phyloP scores from a whole-genome alignment of 2,329 filamentous ascomycete species.

The Seiridium cupressi region DNA sequence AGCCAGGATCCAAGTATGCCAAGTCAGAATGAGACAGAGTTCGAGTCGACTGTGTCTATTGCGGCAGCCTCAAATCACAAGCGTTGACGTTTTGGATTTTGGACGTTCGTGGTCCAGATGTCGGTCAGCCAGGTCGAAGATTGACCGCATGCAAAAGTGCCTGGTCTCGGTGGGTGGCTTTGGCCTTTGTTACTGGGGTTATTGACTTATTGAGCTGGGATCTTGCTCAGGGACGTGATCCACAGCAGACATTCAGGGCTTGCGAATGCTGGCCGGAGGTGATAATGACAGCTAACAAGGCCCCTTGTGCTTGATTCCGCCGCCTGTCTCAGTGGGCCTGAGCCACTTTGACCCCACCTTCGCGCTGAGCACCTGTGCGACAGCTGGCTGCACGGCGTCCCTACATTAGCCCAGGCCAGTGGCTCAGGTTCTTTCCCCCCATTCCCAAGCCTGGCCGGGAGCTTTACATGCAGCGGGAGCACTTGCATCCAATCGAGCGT shows the following conservation, averaged over 20 bases:
- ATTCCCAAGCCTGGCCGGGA: too few species aligned
- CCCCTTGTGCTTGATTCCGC: background rate
- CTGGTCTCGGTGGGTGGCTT: background rate
- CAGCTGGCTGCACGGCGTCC: too few species aligned
- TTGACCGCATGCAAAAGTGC: background rate
- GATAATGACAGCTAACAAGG: conserved; percentile 4
- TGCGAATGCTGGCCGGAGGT: background rate
- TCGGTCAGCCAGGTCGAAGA: background rate
- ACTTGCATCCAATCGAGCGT: too few species aligned
- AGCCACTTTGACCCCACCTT: too few species aligned
- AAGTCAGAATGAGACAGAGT: too few species aligned
- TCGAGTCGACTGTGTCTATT: background rate
- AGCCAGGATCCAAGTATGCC: too few species aligned
- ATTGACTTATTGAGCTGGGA: background rate
- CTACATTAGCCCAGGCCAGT: too few species aligned
- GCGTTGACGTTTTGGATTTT: background rate
- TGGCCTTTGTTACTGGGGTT: background rate
- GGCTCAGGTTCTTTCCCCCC: too few species aligned
- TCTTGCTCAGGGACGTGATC: background rate
- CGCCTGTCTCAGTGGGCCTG: too few species aligned
- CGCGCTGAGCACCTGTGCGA: too few species aligned
- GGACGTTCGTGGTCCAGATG: background rate
- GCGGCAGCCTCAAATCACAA: background rate
- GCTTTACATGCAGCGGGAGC: too few species aligned
- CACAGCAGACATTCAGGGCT: background rate